phyloP scores from a whole-genome alignment of 73 alveolate species.

The Paraurostyla sp. region DNA sequence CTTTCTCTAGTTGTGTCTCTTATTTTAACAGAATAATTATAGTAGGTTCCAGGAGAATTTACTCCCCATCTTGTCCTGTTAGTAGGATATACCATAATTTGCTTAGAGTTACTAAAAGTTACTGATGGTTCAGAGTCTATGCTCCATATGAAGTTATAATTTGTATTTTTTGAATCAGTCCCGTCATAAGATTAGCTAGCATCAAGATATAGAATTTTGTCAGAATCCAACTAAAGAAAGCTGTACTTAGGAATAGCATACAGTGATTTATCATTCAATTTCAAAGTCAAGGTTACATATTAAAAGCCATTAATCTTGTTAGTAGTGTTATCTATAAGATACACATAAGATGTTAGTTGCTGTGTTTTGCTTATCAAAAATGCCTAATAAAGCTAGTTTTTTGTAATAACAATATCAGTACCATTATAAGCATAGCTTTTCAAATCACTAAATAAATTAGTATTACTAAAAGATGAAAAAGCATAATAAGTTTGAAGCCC shows the following conservation, averaged over 20 bases:
- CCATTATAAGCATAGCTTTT: not conserved
- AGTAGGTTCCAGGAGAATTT: not conserved
- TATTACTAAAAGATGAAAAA: not conserved
- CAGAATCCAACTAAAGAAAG: not conserved
- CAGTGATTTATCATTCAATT: not conserved
- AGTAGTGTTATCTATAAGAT: not conserved
- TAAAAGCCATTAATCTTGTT: not conserved
- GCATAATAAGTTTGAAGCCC: not conserved
- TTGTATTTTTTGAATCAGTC: not conserved
- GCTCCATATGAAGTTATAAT: not conserved
- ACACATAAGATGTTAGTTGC: not conserved
- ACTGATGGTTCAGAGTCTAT: not conserved
- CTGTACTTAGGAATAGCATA: not conserved
- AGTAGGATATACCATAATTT: not conserved
- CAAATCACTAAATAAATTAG: not conserved
- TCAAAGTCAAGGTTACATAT: not conserved
- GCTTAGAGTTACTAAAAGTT: not conserved
- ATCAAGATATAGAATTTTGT: conserved; percentile 11
- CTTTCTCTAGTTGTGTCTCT: not conserved
- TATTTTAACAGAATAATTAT: not conserved
- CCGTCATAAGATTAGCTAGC: conserved; percentile 18
- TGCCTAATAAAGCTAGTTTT: not conserved
- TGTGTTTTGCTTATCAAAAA: not conserved
- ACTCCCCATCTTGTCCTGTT: conserved; percentile 17
- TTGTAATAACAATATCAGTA: not conserved